These are phyloP conservation scores for Cytospora paraplurivora DNA, from an alignment of 2,329 filamentous ascomycete genomes.

Conservation along the genomic window DNA sequence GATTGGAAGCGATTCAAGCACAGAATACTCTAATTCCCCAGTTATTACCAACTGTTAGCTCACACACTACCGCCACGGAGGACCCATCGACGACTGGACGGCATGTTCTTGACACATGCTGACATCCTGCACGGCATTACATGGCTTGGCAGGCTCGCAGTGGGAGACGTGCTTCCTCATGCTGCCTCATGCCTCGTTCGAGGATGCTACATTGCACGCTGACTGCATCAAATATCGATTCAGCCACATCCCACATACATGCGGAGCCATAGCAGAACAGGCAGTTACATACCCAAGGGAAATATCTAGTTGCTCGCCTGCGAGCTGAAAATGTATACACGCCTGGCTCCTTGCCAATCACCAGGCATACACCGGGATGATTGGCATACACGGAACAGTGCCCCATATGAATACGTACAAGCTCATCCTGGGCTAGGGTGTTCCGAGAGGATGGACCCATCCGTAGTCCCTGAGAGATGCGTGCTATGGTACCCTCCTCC, in stretches of 20 bases:
- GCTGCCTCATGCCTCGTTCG: neutral
- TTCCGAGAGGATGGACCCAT: neutral
- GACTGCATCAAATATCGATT: neutral
- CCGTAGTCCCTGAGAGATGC: neutral
- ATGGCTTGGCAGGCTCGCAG: neutral
- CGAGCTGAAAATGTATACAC: neutral
- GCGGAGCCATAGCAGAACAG: neutral
- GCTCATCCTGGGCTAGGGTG: neutral
- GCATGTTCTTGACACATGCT: neutral
- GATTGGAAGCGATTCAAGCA: conserved; percentile 10
- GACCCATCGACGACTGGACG: conserved; percentile 1
- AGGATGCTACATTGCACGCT: neutral
- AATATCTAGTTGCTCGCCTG: conserved; percentile 1
- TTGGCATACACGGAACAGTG: neutral
- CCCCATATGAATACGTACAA: conserved; percentile 4
- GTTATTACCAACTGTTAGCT: neutral
- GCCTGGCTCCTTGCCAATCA: conserved; percentile 6
- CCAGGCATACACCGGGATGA: neutral
- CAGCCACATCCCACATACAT: neutral
- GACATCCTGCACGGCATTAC: neutral
- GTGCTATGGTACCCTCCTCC: neutral
- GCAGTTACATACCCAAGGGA: neutral
- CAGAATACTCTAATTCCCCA: neutral
- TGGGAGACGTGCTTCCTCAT: neutral
- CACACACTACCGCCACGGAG: neutral